These are phyloP conservation scores for Pythium insidiosum DNA, from an alignment of 352 stramenopile species.

Conservation along the genomic window DNA sequence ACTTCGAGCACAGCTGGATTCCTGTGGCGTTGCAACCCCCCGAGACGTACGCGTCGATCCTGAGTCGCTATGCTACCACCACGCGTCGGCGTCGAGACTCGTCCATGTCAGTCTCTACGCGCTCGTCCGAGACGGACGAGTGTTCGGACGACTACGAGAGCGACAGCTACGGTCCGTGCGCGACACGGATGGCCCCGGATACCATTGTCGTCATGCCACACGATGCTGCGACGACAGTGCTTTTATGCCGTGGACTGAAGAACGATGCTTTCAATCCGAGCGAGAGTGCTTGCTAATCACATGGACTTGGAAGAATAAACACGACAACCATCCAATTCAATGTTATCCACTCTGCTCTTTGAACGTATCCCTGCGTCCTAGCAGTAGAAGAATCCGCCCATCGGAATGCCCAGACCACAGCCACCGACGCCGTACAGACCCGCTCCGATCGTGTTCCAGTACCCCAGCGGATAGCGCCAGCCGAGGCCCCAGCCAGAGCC, in stretches of 20 bases:
- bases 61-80: neutral
- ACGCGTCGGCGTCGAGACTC: too few relatives aligned
- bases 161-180: neutral
- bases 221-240: neutral
- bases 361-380: neutral
- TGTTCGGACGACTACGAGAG: neutral
- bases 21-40: slow-evolving; percentile 12
- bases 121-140: neutral
- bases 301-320: neutral
- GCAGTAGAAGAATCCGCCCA: slow-evolving; percentile 1
- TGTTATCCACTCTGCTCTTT: neutral
- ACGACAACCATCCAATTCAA: neutral
- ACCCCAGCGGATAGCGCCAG: slow-evolving; percentile 1
- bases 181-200: neutral
- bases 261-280: neutral
- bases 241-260: neutral
- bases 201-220: neutral
- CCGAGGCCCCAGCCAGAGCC: neutral
- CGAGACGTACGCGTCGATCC: slow-evolving; percentile 1
- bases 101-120: too few relatives aligned
- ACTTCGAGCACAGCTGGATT: slow-evolving; percentile 33
- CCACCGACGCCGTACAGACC: slow-evolving; percentile 4
- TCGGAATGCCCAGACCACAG: slow-evolving; percentile 1
- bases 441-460: neutral
- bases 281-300: neutral